Conservation (phyloP, 2,329 filamentous ascomycete genomes). For the Sarocladium oryzae region DNA sequence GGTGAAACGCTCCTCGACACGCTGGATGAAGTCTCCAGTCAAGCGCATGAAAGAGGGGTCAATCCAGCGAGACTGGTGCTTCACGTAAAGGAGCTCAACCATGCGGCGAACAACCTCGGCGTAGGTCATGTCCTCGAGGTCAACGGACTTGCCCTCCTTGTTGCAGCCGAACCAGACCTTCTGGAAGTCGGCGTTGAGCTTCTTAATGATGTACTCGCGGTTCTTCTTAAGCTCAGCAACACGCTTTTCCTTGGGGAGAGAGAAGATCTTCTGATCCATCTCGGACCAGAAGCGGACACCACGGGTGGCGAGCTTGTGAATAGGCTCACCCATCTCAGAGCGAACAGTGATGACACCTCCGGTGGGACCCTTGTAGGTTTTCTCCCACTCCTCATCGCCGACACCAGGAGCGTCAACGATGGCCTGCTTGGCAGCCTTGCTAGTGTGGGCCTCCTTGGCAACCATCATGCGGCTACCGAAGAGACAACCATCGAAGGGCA, state of each 20-base stretch:
- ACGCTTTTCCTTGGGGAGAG: slow-evolving; percentile 89
- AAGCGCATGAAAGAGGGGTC: slow-evolving; percentile 76
- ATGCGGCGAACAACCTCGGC: slow-evolving; percentile 79
- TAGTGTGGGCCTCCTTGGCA: slow-evolving; percentile 85
- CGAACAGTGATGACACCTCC: slow-evolving; percentile 94
- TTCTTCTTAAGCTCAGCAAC: slow-evolving; percentile 82
- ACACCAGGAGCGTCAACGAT: slow-evolving; percentile 82
- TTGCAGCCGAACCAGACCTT: slow-evolving; percentile 96
- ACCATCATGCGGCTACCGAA: slow-evolving; percentile 95
- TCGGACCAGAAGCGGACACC: slow-evolving; percentile 97
- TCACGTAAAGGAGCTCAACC: slow-evolving; percentile 86
- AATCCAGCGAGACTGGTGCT: slow-evolving; percentile 87
- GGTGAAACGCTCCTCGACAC: slow-evolving; percentile 94
- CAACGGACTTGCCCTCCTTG: slow-evolving; percentile 70
- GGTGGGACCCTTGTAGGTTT: slow-evolving; percentile 84
- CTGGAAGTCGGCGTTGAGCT: slow-evolving; percentile 92
- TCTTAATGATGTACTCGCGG: slow-evolving; percentile 87
- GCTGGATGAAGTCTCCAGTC: slow-evolving; percentile 92
- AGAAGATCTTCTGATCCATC: slow-evolving; percentile 98
- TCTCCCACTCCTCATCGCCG: slow-evolving; percentile 79
- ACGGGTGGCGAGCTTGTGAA: slow-evolving; percentile 95
- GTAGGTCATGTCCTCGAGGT: slow-evolving; percentile 95
- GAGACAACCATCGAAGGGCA: slow-evolving; percentile 89
- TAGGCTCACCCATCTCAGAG: slow-evolving; percentile 99
- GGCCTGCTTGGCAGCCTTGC: slow-evolving; percentile 78